These are phyloP conservation scores for Panicum miliaceum DNA, from an alignment of 176 grass and related monocot genomes.

Conservation along the genomic window DNA sequence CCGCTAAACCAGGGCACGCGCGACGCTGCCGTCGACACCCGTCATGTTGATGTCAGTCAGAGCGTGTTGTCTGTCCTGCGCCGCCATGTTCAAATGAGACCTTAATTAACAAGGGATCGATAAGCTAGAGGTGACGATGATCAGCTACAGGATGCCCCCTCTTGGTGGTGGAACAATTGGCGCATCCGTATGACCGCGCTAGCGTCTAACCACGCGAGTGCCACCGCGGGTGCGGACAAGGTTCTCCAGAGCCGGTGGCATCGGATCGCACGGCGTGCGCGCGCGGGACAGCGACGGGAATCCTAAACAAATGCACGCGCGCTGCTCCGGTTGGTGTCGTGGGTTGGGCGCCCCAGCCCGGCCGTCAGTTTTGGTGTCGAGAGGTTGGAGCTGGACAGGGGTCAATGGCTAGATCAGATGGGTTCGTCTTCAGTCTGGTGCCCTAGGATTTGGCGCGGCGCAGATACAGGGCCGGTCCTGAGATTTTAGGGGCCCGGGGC, in stretches of 20 bases:
- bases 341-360: neutral
- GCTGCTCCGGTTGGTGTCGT: slow-evolving; percentile 18
- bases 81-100: neutral
- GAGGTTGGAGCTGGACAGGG: neutral
- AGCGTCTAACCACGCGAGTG: slow-evolving; percentile 13
- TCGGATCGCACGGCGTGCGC: neutral
- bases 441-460: too few species aligned
- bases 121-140: neutral
- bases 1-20: slow-evolving; percentile 30
- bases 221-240: slow-evolving; percentile 9
- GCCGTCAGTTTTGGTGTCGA: neutral
- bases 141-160: neutral
- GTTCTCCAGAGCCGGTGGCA: neutral
- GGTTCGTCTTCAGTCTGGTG: neutral
- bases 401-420: neutral
- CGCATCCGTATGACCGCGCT: slow-evolving; percentile 3
- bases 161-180: neutral
- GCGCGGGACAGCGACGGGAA: slow-evolving; percentile 26
- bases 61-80: neutral
- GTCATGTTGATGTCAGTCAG: neutral
- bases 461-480: too few species aligned
- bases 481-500: too few species aligned
- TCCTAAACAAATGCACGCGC: slow-evolving; percentile 45
- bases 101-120: neutral
- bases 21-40: neutral